Base-by-base conservation (phyloP, 2,329 filamentous ascomycete genomes). In the Neurospora crassa region DNA sequence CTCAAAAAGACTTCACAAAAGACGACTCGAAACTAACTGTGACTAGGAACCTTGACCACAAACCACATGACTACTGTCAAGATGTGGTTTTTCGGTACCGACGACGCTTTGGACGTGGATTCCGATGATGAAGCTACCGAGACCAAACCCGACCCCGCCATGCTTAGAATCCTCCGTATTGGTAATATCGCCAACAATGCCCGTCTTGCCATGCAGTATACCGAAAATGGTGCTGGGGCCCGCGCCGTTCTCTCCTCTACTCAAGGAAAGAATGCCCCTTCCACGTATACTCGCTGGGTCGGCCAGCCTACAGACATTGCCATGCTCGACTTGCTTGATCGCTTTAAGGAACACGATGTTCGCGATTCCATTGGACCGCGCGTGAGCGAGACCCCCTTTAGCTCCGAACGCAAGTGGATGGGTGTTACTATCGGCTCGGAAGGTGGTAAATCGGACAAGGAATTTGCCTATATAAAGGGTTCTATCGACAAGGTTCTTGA, bases 351-450 rank as follows among this genome's bases (percentile, higher is more conserved):
- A 80, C 92, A 97, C 75, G 96, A 99, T 81, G 89, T 96, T 67
- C 90, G 96, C 73, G 91, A 96, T 67, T 91, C 92, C 11, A 89
- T 97, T 70, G 94, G 94, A n/a, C 86, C 88, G 41, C 91, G 95
- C 68, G 88, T 91, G 41, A 89, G 90, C 63, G 96, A 99, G 80
- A 94, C 93, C 0, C 94, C 96, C 0, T 99, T 99, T 81, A 98
- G 95, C 79, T 99, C 96, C 0, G 94, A 97, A 79, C 89, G 95
- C 71, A 99, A 99, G 81, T 99, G 95, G 95, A 99, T 99, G 96
- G 96, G 96, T 42, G 94, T 97, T 40, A 91, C 94, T 1, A 92
- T 97, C 75, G 89, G 89, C 63, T 83, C 85, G 29, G 85, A 88
- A 68, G 84, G 84, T 40, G 82, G 84, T 40, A 85, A 84, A 72